Percentiles rank a stretch among this genome's conserved stretches.
Evolutionary conservation across 2,329 filamentous ascomycete species (phyloP).

Genomic region (Epicoccum sorghinum): DNA sequence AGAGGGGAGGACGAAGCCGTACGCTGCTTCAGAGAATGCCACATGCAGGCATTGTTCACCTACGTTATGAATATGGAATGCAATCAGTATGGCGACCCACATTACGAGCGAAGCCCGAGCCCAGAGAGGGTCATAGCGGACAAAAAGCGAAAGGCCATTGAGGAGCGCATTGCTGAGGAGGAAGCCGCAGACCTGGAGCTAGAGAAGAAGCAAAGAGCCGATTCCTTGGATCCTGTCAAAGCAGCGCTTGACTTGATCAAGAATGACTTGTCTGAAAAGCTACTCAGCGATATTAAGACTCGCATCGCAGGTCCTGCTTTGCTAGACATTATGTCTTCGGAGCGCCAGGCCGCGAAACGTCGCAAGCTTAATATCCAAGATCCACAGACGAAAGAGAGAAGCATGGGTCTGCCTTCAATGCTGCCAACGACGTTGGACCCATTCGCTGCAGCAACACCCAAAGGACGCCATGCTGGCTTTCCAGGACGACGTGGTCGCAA

Average conservation of each 20-base stretch:
- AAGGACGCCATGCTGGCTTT: slow-evolving; percentile 53
- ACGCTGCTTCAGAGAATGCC: slow-evolving; percentile 77
- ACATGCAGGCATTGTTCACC: slow-evolving; percentile 86
- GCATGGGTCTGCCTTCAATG: slow-evolving; percentile 61
- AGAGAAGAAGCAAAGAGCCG: slow-evolving; percentile 85
- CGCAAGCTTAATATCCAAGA: slow-evolving; percentile 79
- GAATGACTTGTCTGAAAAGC: slow-evolving; percentile 81
- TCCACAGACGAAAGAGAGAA: slow-evolving; percentile 63
- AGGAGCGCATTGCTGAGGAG: slow-evolving; percentile 70
- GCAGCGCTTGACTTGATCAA: slow-evolving; percentile 82
- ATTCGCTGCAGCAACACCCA: slow-evolving; percentile 68
- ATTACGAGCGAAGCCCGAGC: slow-evolving; percentile 63
- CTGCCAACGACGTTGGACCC: slow-evolving; percentile 64
- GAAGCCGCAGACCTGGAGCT: slow-evolving; percentile 84
- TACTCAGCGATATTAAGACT: slow-evolving; percentile 86
- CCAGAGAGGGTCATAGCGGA: slow-evolving; percentile 56
- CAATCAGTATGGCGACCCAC: slow-evolving; percentile 69
- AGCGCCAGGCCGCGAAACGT: slow-evolving; percentile 78
- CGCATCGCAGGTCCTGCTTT: slow-evolving; percentile 83
- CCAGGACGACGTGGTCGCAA: slow-evolving; percentile 47
- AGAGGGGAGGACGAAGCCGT: slow-evolving; percentile 80
- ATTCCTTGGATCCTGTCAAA: slow-evolving; percentile 85
- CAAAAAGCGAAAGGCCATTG: slow-evolving; percentile 67
- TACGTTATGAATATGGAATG: slow-evolving; percentile 93
- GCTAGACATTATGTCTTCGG: slow-evolving; percentile 81